A percentile compares a stretch with the other conserved stretches of the same genome.
Evolutionary conservation across 2,329 filamentous ascomycete genomes (phyloP).

Genomic region (Alternaria panax): DNA sequence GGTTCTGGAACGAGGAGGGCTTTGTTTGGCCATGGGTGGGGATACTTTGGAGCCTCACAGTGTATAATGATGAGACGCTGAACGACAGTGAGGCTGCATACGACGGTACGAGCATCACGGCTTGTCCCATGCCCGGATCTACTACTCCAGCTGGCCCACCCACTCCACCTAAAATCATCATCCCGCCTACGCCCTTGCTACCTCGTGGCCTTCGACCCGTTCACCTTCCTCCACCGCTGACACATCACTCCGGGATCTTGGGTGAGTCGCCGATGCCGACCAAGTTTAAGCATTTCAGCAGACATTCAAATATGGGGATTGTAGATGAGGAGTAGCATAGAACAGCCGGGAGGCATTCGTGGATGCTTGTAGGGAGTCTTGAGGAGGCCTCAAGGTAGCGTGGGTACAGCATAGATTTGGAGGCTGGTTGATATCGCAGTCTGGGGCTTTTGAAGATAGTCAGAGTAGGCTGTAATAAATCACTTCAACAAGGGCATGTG

Average conservation of each 20-base stretch:
- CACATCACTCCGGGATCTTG: conserved; percentile 9
- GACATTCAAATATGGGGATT: no score
- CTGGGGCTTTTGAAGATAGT: not conserved
- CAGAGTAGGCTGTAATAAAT: not conserved
- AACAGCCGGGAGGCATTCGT: not conserved
- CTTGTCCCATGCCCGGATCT: not conserved
- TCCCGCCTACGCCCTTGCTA: conserved; percentile 8
- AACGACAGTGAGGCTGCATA: not conserved
- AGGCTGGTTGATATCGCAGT: not conserved
- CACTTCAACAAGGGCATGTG: not conserved
- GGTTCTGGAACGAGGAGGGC: conserved; percentile 15
- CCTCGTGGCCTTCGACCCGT: conserved; percentile 1
- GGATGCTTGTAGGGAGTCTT: not conserved
- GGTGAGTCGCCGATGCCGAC: conserved; percentile 10
- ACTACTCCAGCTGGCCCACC: not conserved
- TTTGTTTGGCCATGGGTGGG: conserved; percentile 16
- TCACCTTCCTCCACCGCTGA: not conserved
- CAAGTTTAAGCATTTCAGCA: not conserved
- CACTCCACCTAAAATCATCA: not conserved
- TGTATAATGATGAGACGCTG: conserved; percentile 2
- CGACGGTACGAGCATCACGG: not conserved
- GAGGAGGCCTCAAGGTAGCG: not conserved
- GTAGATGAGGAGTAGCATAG: not conserved
- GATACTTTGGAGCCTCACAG: conserved; percentile 6
- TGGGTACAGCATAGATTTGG: not conserved